Evolutionary conservation across 164 flowering plant genomes (phyloP).

Genomic region (Stephania yunnanensis): DNA sequence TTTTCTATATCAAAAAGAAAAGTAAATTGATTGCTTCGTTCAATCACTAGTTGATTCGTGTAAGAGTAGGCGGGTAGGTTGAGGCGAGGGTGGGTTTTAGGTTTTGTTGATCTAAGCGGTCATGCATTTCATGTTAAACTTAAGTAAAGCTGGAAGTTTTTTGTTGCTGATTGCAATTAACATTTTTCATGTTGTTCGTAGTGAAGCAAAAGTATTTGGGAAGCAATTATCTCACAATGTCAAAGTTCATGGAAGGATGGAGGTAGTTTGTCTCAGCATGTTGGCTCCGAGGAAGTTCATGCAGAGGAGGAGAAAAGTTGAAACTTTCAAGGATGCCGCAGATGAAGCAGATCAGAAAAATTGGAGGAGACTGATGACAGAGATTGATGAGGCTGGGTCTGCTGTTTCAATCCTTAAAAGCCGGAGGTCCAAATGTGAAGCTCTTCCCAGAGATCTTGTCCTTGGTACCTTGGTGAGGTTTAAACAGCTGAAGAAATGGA

Average conservation of each 20-base stretch:
- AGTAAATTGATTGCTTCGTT: no score
- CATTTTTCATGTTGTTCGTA: slow-evolving; percentile 13
- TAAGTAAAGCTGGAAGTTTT: not conserved
- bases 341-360: slow-evolving; percentile 79
- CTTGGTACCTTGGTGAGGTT: slow-evolving; percentile 83
- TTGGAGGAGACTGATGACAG: slow-evolving; percentile 86
- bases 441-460: slow-evolving; percentile 68
- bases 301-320: slow-evolving; percentile 72
- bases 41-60: no score
- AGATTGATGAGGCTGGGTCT: slow-evolving; percentile 79
- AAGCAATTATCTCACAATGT: slow-evolving; percentile 18
- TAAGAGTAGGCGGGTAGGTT: no score
- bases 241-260: slow-evolving; percentile 28
- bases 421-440: slow-evolving; percentile 33
- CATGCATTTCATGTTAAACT: no score
- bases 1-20: no score
- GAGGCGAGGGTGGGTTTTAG: no score
- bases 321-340: slow-evolving; percentile 70
- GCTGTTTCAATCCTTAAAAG: slow-evolving; percentile 59
- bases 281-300: slow-evolving; percentile 84
- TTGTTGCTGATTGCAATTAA: not conserved
- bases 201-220: slow-evolving; percentile 26
- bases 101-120: no score
- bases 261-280: slow-evolving; percentile 68
- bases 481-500: slow-evolving; percentile 95